A percentile compares a stretch with the other conserved stretches of the same genome.
Evolutionary conservation across 208 protist genomes (phyloP).

Genomic region (Jaenimonas drosophilae): DNA sequence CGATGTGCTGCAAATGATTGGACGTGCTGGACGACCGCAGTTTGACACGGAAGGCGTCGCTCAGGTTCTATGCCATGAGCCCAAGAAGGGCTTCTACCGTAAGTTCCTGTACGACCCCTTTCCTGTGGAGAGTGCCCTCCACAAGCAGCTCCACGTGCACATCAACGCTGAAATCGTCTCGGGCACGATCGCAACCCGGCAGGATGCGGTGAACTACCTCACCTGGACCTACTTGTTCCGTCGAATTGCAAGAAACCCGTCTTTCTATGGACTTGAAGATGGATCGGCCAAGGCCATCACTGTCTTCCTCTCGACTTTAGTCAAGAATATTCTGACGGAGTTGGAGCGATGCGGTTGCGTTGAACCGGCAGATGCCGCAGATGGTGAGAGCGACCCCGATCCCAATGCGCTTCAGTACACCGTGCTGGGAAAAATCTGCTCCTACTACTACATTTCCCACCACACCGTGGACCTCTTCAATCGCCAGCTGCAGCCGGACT

Average conservation of each 20-base stretch:
- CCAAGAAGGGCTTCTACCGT: slow-evolving; percentile 99
- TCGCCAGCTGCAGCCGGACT: slow-evolving; percentile 40
- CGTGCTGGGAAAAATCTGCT: slow-evolving; percentile 95
- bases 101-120: slow-evolving; percentile 99
- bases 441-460: slow-evolving; percentile 98
- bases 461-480: slow-evolving; percentile 90
- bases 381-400: slow-evolving; percentile 33
- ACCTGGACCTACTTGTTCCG: slow-evolving; percentile 99
- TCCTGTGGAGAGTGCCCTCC: slow-evolving; percentile 97
- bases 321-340: slow-evolving; percentile 75
- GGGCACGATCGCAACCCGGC: slow-evolving; percentile 90
- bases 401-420: slow-evolving; percentile 69
- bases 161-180: slow-evolving; percentile 98
- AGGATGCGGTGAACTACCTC: slow-evolving; percentile 97
- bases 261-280: slow-evolving; percentile 97
- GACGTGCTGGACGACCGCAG: slow-evolving; percentile 96
- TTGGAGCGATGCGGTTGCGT: slow-evolving; percentile 81
- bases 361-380: slow-evolving; percentile 32
- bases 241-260: slow-evolving; percentile 95
- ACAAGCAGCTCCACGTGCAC: slow-evolving; percentile 95
- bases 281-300: slow-evolving; percentile 76
- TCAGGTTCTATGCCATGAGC: slow-evolving; percentile 96
- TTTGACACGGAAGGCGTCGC: slow-evolving; percentile 94
- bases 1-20: slow-evolving; percentile 99
- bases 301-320: slow-evolving; percentile 73